Evolutionary conservation across 352 stramenopile genomes (phyloP), one percentile per base, ranked within the genome.

Genomic region (Pythium brachiatum): DNA sequence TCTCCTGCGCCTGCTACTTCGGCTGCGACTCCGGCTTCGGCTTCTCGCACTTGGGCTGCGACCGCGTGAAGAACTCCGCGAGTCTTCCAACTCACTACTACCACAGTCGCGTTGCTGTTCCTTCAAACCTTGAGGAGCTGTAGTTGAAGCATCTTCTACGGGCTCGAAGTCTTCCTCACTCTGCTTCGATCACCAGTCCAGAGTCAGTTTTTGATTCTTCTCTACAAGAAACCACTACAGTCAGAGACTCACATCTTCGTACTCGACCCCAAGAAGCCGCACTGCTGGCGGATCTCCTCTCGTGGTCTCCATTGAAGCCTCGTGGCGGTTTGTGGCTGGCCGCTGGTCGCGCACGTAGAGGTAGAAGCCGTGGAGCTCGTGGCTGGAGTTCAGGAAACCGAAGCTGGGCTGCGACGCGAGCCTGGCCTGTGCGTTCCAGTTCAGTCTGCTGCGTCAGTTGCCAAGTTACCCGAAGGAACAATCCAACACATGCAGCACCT

Each of bases 341-440:
- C 11, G 15, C 9, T 51, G 15, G 34, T 59, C 58, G 13, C 58
- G 58, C 1, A 65, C 25, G 38, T 46, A 58, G 12, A 21, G 2
- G 51, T 66, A 66, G 60, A 47, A 60, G 16, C n/a, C 31, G 32
- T 66, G 52, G 25, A 66, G 52, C 16, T 36, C 29, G 36, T 66
- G 39, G 12, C 11, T 20, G 12, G 26, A 11, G 5, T 55, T 9
- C 3, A 66, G 51, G 39, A 65, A 65, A 3, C 58, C 50, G 43
- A 65, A 65, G 34, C 43, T 29, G 21, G 18, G 8, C 26, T 65
- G 23, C 9, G 7, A 43, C 25, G 48, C 58, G 12, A 59, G 39
- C 21, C 21, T 27, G 5, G 58, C 47, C 58, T 65, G 20, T 11
- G 11, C 2, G 21, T 29, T 1, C n/a, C 31, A 11, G 8, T 12